Evolutionary conservation across 805 yeast species (phyloP), one percentile per base, ranked within the genome.

Genomic region (Saturnispora silvae): DNA sequence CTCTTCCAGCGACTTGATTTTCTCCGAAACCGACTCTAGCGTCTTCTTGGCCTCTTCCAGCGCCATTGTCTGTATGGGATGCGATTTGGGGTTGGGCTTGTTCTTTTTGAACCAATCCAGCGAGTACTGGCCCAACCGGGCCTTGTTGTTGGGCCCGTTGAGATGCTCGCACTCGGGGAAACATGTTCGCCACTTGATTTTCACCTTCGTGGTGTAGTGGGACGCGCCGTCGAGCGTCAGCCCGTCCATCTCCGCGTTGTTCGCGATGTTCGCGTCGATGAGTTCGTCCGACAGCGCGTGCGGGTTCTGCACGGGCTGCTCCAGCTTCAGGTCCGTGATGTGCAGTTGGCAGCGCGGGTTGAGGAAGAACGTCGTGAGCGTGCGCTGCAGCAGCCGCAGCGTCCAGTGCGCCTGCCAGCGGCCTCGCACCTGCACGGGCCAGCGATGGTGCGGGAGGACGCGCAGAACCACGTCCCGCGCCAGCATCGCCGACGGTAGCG

Each of bases 161-260:
- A 74, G 54, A 54, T 75, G 79, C 5, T 46, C 47, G 47, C 81
- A 73, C 2, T 70, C 70, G 26, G 65, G 68, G 5, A 59, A 51
- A 46, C 80, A 73, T 1, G 80, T 75, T 28, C 65, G 57, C 80
- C 81, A 76, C 41, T 76, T 61, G 11, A 76, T 53, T 31, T 65
- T 57, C 9, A 76, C 57, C 44, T 73, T 74, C 4, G 76, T n/a
- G 4, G 75, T 55, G 35, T 57, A 56, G 4, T 55, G 58, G n/a
- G 31, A 61, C 63, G 24, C 24, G 24, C 7, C 24, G 24, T 22
- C 24, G 10, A 17, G 10, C 7, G 34, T 41, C 3, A 34, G 8
- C 6, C 31, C 26, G 25, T 52, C 53, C 13, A 52, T 32, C 10
- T 37, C 11, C 20, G 8, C 11, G 19, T 47, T 52, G 26, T 44